phyloP scores from a whole-genome alignment of 2,329 filamentous ascomycete genomes.

The Biscogniauxia marginata region DNA sequence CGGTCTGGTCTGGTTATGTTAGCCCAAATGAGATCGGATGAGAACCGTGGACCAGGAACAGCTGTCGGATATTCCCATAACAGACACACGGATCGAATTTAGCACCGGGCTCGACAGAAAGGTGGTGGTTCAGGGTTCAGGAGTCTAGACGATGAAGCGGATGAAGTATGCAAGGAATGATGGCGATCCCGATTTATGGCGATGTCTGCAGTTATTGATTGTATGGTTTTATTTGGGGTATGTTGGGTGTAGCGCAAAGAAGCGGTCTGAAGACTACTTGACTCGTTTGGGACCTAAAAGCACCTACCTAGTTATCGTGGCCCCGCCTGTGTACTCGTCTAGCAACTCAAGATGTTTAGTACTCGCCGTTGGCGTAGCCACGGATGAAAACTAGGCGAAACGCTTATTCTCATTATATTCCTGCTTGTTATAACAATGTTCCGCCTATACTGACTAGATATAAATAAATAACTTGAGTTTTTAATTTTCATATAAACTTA shows the following conservation, averaged over 20 bases:
- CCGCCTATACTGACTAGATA: too few species aligned
- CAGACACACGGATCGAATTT: not conserved
- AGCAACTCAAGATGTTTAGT: not conserved
- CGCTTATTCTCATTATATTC: not conserved
- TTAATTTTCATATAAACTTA: too few species aligned
- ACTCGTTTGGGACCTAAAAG: conserved; percentile 18
- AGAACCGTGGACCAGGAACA: conserved; percentile 6
- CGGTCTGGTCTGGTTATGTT: conserved; percentile 3
- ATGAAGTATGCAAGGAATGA: not conserved
- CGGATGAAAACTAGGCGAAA: not conserved
- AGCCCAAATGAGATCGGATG: conserved; percentile 2
- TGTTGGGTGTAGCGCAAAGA: conserved; percentile 21
- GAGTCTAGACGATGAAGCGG: not conserved
- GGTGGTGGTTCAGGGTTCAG: not conserved
- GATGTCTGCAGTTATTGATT: conserved; percentile 8
- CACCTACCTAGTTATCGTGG: conserved; percentile 26
- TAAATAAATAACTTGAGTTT: too few species aligned
- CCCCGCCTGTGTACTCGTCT: conserved; percentile 21
- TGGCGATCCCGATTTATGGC: conserved; percentile 1
- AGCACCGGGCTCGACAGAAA: not conserved
- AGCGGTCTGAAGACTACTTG: conserved; percentile 27
- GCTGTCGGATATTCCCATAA: conserved; percentile 4
- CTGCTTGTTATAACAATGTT: too few species aligned
- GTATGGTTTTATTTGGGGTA: conserved; percentile 15
- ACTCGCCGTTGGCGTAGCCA: too few species aligned